Evolutionary conservation across 169 alveolate genomes (phyloP).

Genomic region (Eimeria necatrix): DNA sequence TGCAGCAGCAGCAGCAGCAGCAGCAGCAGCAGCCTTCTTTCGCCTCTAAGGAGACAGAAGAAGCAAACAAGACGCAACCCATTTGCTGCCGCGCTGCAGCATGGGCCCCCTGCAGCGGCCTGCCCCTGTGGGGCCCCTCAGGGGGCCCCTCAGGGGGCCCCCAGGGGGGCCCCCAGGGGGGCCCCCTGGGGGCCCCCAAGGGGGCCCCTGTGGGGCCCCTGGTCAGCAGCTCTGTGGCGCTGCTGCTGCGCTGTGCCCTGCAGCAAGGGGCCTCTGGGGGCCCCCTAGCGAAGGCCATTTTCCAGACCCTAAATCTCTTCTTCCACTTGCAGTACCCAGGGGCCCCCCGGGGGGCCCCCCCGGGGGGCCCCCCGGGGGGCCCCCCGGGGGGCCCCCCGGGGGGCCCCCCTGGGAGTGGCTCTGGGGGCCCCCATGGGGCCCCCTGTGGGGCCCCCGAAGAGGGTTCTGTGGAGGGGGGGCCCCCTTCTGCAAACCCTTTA

Average conservation of each 20-base stretch:
- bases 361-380: conserved; percentile 19
- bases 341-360: conserved; percentile 38
- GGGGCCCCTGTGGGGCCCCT: conserved; percentile 7
- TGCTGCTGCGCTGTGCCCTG: conserved; percentile 21
- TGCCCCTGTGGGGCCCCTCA: too few species aligned
- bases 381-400: conserved; percentile 17
- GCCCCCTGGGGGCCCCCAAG: too few species aligned
- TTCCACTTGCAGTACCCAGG: too few species aligned
- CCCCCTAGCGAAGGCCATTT: conserved; percentile 13
- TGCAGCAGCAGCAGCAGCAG: background rate
- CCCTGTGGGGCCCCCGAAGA: background rate
- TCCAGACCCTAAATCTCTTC: background rate
- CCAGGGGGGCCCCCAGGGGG: too few species aligned
- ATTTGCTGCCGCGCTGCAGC: background rate
- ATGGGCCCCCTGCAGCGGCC: too few species aligned
- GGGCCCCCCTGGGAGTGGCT: conserved; percentile 20
- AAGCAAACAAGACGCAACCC: background rate
- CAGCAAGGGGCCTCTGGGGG: conserved; percentile 45
- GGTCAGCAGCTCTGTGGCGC: background rate
- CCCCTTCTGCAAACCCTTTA: background rate
- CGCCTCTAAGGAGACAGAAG: background rate
- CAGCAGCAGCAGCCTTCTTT: background rate
- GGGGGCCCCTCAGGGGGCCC: too few species aligned
- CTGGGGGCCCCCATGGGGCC: background rate
- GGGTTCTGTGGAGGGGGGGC: background rate